These are phyloP conservation scores for Blastobotrys buckinghamii DNA, from an alignment of 1,139 yeast genomes.

Conservation along the genomic window DNA sequence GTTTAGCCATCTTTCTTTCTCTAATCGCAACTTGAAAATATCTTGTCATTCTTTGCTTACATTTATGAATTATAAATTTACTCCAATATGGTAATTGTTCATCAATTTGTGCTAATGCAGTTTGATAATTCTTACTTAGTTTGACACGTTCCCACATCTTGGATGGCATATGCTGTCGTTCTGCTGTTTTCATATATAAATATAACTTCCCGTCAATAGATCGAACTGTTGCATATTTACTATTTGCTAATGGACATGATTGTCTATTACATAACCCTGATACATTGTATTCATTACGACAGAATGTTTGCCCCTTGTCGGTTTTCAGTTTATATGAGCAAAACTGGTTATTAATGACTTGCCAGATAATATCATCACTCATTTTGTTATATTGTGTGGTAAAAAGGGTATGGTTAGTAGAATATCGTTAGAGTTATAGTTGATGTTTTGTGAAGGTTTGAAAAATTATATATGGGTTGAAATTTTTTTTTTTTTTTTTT, in stretches of 20 bases:
- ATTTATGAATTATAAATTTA: constrained; percentile 81
- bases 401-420: too few relatives aligned
- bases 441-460: too few relatives aligned
- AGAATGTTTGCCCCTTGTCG: constrained; percentile 72
- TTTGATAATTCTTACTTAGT: constrained; percentile 78
- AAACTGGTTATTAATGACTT: constrained; percentile 81
- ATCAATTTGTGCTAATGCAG: constrained; percentile 84
- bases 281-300: constrained; percentile 84
- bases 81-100: constrained; percentile 89
- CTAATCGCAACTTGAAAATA: constrained; percentile 93
- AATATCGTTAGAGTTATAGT: too few relatives aligned
- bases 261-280: constrained; percentile 86
- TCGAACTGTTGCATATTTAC: constrained; percentile 92
- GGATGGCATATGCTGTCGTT: constrained; percentile 91
- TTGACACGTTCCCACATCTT: constrained; percentile 92
- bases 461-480: too few relatives aligned
- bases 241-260: constrained; percentile 94
- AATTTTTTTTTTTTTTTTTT: too few relatives aligned
- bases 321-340: constrained; percentile 84
- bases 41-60: constrained; percentile 92
- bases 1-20: constrained; percentile 87
- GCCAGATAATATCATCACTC: constrained; percentile 56
- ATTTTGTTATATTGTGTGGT: too few relatives aligned
- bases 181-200: constrained; percentile 94
- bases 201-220: constrained; percentile 82